These are phyloP conservation scores for Chloromonas sp. DNA, from an alignment of 163 green algal genomes.

Conservation along the genomic window DNA sequence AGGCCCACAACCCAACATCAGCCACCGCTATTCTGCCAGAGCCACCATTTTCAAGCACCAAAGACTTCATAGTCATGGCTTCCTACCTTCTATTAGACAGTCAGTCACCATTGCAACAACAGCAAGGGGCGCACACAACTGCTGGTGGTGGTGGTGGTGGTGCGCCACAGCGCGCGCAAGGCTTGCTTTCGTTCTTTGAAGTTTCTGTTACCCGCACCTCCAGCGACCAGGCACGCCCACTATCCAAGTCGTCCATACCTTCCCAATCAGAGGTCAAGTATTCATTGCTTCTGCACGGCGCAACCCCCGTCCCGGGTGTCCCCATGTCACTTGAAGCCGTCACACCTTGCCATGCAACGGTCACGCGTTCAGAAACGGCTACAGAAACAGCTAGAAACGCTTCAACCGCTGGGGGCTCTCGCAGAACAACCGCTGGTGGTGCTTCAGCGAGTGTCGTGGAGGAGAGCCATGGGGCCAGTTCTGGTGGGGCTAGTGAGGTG, in stretches of 20 bases:
- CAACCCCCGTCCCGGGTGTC: background rate
- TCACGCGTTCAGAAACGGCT: too few relatives aligned
- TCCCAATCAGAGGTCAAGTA: background rate
- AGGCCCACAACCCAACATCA: background rate
- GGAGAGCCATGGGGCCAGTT: too few relatives aligned
- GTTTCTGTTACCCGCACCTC: background rate
- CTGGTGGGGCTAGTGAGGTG: background rate
- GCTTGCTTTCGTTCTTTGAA: slow-evolving; percentile 24
- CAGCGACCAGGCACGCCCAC: background rate
- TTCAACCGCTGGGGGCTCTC: too few relatives aligned
- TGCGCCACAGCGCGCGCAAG: background rate
- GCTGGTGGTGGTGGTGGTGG: background rate
- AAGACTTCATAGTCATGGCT: slow-evolving; percentile 23
- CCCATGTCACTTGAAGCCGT: background rate
- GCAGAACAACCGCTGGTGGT: too few relatives aligned
- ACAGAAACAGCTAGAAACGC: too few relatives aligned
- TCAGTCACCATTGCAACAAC: background rate
- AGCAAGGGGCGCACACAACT: background rate
- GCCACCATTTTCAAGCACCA: background rate
- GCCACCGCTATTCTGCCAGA: background rate
- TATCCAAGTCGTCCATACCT: too few relatives aligned
- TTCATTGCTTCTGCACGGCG: background rate
- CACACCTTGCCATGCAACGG: too few relatives aligned
- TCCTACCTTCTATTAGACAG: slow-evolving; percentile 15
- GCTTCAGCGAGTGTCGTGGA: too few relatives aligned